A percentile compares a stretch with the other conserved stretches of the same genome.
phyloP scores from a whole-genome alignment of 139 green algal genomes.

The Astrephomene gubernaculifera region DNA sequence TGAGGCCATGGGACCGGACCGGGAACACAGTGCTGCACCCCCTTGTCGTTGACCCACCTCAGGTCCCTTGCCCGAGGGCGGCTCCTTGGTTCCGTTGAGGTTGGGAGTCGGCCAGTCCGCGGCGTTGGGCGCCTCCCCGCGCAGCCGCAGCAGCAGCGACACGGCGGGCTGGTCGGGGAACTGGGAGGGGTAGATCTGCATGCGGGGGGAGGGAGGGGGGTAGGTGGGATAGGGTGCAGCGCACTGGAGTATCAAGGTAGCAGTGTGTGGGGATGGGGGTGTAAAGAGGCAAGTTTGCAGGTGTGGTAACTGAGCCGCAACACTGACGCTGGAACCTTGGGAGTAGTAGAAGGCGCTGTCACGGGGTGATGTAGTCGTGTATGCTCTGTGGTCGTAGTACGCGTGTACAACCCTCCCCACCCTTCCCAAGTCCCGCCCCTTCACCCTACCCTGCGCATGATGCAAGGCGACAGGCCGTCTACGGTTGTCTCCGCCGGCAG shows the following conservation, averaged over 20 bases:
- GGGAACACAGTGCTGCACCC: background rate
- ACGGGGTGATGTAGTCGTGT: too few relatives aligned
- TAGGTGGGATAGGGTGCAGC: too few relatives aligned
- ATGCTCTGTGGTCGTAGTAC: too few relatives aligned
- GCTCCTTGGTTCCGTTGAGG: background rate
- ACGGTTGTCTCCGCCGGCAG: background rate
- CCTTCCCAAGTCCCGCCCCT: too few relatives aligned
- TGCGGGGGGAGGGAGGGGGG: background rate
- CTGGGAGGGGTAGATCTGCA: slow-evolving; percentile 31
- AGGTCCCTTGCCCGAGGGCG: slow-evolving; percentile 25
- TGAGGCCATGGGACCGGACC: too few relatives aligned
- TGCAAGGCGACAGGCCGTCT: slow-evolving; percentile 27
- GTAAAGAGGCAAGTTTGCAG: too few relatives aligned
- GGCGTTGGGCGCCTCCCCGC: background rate
- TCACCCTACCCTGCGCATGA: slow-evolving; percentile 21
- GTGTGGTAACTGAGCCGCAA: too few relatives aligned
- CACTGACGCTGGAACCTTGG: too few relatives aligned
- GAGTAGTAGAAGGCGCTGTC: too few relatives aligned
- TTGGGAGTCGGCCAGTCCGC: slow-evolving; percentile 2
- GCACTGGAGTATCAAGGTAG: too few relatives aligned
- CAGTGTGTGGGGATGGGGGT: too few relatives aligned
- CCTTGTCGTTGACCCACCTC: slow-evolving; percentile 19
- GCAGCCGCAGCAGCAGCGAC: slow-evolving; percentile 40
- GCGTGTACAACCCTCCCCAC: too few relatives aligned
- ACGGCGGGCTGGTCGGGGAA: slow-evolving; percentile 31